Evolutionary conservation across 108 stramenopile species (phyloP), one percentile per base, ranked within the genome.

Genomic region (Pseudonitzschia multiseries): DNA sequence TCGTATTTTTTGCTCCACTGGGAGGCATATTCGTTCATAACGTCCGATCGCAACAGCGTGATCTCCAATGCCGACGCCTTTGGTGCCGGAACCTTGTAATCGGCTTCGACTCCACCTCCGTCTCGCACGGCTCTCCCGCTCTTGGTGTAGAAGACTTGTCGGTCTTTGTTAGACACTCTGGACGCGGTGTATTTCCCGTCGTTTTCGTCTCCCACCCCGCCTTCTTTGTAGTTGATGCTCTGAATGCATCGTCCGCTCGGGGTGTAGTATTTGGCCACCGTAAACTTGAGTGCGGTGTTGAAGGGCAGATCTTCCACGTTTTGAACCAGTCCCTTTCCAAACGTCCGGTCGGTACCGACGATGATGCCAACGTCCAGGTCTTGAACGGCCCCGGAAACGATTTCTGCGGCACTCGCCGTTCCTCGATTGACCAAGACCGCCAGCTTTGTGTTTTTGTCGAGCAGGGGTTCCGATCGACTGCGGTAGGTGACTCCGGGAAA

Each of bases 291-390:
- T 2, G 96, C 96, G 44, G 86, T 90, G 60, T 89, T 86, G 65
- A 90, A 94, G 0, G 93, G 93, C 13, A 95, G 68, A 29, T 87
- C 84, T 68, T 94, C 94, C 6, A 98, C 96, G 80, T 96, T 97
- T 76, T 98, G 98, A n/a, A 98, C 96, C n/a, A 98, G 76, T 3
- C 98, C 98, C 79, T 98, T 98, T 31, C 98, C 96, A 79, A 86
- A 98, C n/a, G 96, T 98, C 21, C 95, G 67, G 51, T 92, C 92
- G 46, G 83, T 87, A 18, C 96, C 97, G 43, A 98, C 85, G 48
- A 98, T 87, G 17, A 98, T 83, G 10, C 98, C 98, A 2, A 92
- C 91, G 76, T 98, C 98, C 31, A 96, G 71, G 81, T 98, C 98
- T 86, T 98, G 97, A 8, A 98, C 82, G n/a, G 97, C 96, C 28